phyloP scores from a whole-genome alignment of 805 yeast species.

The Lipomyces starkeyi region DNA sequence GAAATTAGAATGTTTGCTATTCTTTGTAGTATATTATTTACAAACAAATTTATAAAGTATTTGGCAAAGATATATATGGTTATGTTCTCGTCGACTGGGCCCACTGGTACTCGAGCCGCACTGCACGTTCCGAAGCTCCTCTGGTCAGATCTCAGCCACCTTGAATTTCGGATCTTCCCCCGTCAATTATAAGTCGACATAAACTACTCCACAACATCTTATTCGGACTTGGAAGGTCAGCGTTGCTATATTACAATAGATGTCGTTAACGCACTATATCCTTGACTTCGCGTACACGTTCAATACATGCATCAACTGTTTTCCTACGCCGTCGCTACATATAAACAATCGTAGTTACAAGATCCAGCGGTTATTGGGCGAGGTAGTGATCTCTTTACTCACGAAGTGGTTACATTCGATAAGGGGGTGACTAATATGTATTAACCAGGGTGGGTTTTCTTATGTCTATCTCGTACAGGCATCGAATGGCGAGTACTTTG shows the following conservation, averaged over 20 bases:
- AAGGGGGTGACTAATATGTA: not conserved
- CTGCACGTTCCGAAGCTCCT: no score
- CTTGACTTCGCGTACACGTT: constrained; percentile 44
- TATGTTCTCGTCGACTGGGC: no score
- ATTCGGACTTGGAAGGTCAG: no score
- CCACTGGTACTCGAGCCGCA: no score
- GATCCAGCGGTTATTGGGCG: constrained; percentile 78
- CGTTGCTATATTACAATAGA: not conserved
- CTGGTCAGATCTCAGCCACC: no score
- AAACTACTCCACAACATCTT: no score
- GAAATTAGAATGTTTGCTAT: not conserved
- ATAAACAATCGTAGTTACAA: constrained; percentile 68
- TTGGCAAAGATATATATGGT: not conserved
- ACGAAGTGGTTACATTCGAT: not conserved
- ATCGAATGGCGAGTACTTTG: constrained; percentile 57
- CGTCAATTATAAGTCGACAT: no score
- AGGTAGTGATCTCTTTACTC: constrained; percentile 45
- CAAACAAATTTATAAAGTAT: not conserved
- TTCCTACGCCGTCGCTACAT: constrained; percentile 59
- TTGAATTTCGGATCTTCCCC: no score
- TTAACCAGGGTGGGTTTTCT: constrained; percentile 72
- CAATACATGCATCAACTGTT: constrained; percentile 49
- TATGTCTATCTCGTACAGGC: constrained; percentile 79
- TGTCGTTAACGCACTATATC: constrained; percentile 33
- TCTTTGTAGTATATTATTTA: constrained; percentile 1